These are phyloP conservation scores for Larix sibirica DNA, from an alignment of 83 land plant species.

Conservation along the genomic window DNA sequence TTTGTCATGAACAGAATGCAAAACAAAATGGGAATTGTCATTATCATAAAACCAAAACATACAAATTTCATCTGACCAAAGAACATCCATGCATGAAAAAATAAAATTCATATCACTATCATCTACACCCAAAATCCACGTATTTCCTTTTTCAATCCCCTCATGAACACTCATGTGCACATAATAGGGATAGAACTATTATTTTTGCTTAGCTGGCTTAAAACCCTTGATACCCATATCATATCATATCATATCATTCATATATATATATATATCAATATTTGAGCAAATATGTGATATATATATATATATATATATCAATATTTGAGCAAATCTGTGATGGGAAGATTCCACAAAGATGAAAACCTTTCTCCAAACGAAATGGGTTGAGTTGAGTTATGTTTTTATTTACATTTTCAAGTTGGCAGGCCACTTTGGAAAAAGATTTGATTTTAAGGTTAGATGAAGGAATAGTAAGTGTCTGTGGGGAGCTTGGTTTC, in stretches of 20 bases:
- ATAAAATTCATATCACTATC: neutral
- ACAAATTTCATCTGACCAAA: neutral
- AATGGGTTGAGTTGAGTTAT: neutral
- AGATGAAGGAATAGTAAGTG: no score
- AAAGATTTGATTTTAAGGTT: no score
- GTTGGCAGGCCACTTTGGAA: neutral
- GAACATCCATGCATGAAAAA: slow-evolving; percentile 12
- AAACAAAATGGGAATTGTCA: neutral
- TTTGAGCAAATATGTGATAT: no score
- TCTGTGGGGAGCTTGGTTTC: no score
- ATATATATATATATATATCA: no score
- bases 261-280: no score
- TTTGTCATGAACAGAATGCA: neutral
- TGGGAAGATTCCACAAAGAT: neutral
- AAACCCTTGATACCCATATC: neutral
- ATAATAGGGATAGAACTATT: neutral
- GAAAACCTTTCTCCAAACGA: neutral
- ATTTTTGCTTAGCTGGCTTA: neutral
- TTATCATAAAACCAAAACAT: neutral
- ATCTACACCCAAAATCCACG: neutral
- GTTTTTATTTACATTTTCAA: neutral
- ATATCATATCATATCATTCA: no score
- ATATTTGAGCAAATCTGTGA: neutral
- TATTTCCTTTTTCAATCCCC: neutral
- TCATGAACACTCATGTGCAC: neutral